Evolutionary conservation across 306 rosid genomes (phyloP), one percentile per base, ranked within the genome.

Genomic region (Elaeagnus macrophylla): DNA sequence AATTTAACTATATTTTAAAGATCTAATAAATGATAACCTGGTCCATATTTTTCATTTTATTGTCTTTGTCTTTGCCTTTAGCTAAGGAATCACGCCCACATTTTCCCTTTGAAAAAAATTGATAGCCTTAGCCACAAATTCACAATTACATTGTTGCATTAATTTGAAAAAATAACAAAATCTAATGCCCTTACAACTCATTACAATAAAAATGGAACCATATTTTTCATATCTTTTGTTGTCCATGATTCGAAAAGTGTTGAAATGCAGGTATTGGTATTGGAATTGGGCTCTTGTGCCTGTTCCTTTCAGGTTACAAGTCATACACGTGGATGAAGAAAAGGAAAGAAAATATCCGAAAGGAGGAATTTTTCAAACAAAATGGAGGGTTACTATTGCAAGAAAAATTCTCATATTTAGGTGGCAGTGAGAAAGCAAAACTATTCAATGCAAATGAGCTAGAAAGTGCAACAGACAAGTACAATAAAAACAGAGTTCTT

Each of bases 301-400:
- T 68, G 57, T 67, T 75, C 48, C 68, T 78, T 53, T 41, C 32
- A 14, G 59, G 68, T 32, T 79, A 64, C 69, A 66, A 36, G 48
- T 36, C 54, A 41, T 69, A 66, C 45, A 63, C 60, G 39, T 49
- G 32, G 38, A 14, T 72, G 20, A 43, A 17, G 68, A 39, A 51
- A 59, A 69, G 50, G 65, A 53, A 56, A 56, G 37, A 19, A 12
- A 45, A 40, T 2, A 58, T 20, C 20, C 54, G 4, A 0, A 77
- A 74, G 48, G 74, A 81, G 38, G 71, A 57, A 11, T 10, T 77
- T 17, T 81, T 81, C 68, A 63, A 57, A 62, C 73, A 72, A 75
- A 81, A 81, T 12, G 87, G 87, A 8, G 83, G 87, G 25, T 48
- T 68, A 37, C 44, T 74, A 59, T 53, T 81, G 51, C 72, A 47